These are phyloP conservation scores for Phylloporus scabripes DNA, from an alignment of 768 basidiomycete genomes.

Conservation along the genomic window DNA sequence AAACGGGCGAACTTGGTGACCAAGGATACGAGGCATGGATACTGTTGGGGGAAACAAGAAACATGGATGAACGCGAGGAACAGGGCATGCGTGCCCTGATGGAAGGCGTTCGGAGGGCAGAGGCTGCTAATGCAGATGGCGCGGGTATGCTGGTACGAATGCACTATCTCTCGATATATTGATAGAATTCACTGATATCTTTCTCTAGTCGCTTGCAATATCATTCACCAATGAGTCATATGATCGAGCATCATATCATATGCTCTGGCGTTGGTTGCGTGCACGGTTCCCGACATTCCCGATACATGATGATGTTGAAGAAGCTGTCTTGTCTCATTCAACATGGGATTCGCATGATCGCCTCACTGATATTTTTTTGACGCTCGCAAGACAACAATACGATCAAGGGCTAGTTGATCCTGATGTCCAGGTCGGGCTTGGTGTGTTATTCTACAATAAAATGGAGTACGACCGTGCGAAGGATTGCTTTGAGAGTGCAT, in stretches of 20 bases:
- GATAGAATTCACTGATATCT: constrained; percentile 8
- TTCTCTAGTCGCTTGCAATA: constrained; percentile 78
- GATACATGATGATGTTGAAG: constrained; percentile 50
- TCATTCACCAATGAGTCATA: constrained; percentile 94
- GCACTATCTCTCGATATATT: not conserved
- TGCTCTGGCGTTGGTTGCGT: constrained; percentile 80
- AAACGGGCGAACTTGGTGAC: constrained; percentile 72
- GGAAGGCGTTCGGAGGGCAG: constrained; percentile 65
- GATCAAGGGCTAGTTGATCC: constrained; percentile 67
- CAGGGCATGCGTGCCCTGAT: constrained; percentile 73
- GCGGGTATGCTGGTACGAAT: constrained; percentile 67
- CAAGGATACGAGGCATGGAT: constrained; percentile 91
- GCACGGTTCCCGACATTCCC: constrained; percentile 55
- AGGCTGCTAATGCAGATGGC: constrained; percentile 56
- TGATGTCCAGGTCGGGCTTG: constrained; percentile 90
- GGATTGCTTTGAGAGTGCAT: constrained; percentile 90
- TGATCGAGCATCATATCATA: constrained; percentile 80
- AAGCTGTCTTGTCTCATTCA: constrained; percentile 49
- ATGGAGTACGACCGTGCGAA: constrained; percentile 82
- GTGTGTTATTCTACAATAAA: constrained; percentile 88
- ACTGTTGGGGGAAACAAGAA: constrained; percentile 81
- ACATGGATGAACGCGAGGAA: constrained; percentile 86
- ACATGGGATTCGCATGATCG: constrained; percentile 80
- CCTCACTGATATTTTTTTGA: constrained; percentile 79
- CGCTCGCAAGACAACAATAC: constrained; percentile 80